A percentile compares a stretch with the other conserved stretches of the same genome.
These are phyloP conservation scores for Cryptococcus hybrid DNA, from an alignment of 1,284 basidiomycete genomes.

Conservation along the genomic window DNA sequence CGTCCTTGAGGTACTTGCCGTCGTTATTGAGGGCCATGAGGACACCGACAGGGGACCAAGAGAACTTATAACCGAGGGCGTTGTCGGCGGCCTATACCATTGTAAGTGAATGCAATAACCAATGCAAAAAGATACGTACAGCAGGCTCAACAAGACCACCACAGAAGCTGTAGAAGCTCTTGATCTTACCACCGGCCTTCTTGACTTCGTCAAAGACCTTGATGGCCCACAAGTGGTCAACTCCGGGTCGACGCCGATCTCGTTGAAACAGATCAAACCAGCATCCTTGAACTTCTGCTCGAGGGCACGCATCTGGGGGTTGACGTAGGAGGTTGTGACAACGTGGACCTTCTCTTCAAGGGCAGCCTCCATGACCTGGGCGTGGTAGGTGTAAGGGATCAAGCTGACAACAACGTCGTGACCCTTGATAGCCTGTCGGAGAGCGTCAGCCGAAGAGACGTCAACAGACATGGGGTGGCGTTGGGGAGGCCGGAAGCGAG, in stretches of 20 bases:
- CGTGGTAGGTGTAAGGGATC: conserved; percentile 94
- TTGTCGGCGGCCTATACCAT: conserved; percentile 70
- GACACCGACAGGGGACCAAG: conserved; percentile 96
- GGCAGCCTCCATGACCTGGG: conserved; percentile 87
- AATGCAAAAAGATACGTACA: conserved; percentile 3
- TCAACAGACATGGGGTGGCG: conserved; percentile 76
- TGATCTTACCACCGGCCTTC: conserved; percentile 89
- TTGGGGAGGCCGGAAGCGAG: conserved; percentile 68
- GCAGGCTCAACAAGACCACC: conserved; percentile 57
- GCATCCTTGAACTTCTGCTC: conserved; percentile 80
- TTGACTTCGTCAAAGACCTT: conserved; percentile 96
- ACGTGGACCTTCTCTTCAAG: conserved; percentile 89
- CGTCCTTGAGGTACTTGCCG: conserved; percentile 74
- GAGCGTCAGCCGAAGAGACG: conserved; percentile 67
- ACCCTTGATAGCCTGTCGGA: conserved; percentile 76
- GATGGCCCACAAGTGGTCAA: conserved; percentile 93
- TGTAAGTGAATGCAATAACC: background rate
- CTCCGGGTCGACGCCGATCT: conserved; percentile 77
- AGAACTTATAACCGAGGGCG: conserved; percentile 99
- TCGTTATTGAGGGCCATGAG: conserved; percentile 92
- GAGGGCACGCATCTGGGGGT: conserved; percentile 83
- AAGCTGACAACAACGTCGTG: conserved; percentile 95
- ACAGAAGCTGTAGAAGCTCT: conserved; percentile 94
- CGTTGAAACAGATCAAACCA: conserved; percentile 95
- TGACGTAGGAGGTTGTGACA: conserved; percentile 94